Percentiles rank a stretch among this genome's conserved stretches.
These are phyloP conservation scores for Diospyros kaki DNA, from an alignment of 148 eudicot genomes.

Conservation along the genomic window DNA sequence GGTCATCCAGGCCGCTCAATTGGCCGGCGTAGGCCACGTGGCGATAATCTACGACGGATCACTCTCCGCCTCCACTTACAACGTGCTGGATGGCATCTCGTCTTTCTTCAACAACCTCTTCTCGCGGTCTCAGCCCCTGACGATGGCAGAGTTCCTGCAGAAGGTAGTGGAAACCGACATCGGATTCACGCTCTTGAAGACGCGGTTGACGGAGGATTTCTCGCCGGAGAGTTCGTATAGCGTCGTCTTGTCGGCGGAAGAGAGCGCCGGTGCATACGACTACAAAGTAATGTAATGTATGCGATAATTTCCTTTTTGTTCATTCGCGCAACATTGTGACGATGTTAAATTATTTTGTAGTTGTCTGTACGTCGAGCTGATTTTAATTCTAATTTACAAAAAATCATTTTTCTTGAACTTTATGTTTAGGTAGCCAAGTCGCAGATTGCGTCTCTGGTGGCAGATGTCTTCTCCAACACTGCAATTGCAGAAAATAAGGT, in stretches of 20 bases:
- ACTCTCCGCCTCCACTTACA: constrained; percentile 34
- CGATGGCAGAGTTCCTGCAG: constrained; percentile 57
- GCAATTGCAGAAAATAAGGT: constrained; percentile 89
- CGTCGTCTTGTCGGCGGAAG: constrained; percentile 73
- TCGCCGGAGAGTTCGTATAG: constrained; percentile 68
- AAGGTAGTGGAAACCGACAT: constrained; percentile 54
- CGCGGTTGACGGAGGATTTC: constrained; percentile 69
- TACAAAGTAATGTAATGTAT: constrained; percentile 99
- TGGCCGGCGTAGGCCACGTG: constrained; percentile 82
- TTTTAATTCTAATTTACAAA: no score
- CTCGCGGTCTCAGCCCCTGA: constrained; percentile 58
- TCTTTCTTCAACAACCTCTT: constrained; percentile 72
- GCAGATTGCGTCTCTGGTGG: constrained; percentile 76
- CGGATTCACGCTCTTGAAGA: constrained; percentile 64
- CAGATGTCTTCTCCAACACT: constrained; percentile 76
- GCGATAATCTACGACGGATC: constrained; percentile 62
- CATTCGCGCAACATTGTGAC: not conserved
- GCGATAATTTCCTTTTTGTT: constrained; percentile 24
- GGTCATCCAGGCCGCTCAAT: constrained; percentile 72
- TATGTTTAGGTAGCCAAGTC: constrained; percentile 60
- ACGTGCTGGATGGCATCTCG: constrained; percentile 71
- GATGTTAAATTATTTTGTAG: no score
- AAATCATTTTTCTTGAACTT: not conserved
- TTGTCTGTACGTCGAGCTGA: no score
- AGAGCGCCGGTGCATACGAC: constrained; percentile 61